Conservation (phyloP, 2,329 filamentous ascomycete species). For the Chaetomiaceae sp. region DNA sequence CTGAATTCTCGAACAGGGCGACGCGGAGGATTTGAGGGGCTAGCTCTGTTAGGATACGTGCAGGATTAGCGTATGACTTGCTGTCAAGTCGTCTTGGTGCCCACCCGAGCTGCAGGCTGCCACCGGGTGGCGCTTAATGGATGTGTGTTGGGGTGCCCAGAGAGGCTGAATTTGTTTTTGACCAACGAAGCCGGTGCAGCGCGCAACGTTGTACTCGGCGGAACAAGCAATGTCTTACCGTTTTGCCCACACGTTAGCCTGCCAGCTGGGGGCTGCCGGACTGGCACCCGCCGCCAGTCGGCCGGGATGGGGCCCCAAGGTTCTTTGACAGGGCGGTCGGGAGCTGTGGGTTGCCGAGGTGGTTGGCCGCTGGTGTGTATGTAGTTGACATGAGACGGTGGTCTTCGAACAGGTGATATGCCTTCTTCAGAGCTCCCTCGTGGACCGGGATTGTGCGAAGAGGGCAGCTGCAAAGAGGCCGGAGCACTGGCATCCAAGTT, state of each 20-base stretch:
- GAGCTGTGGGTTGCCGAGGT: too few species aligned
- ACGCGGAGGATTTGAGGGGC: slow-evolving; percentile 3
- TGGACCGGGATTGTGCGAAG: too few species aligned
- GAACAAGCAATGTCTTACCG: background rate
- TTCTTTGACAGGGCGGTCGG: too few species aligned
- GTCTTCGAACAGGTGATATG: too few species aligned
- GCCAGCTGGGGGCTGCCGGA: background rate
- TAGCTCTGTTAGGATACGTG: background rate
- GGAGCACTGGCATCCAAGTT: too few species aligned
- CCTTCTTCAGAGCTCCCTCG: too few species aligned
- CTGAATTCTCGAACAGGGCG: background rate
- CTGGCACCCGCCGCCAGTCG: too few species aligned
- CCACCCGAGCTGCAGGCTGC: background rate
- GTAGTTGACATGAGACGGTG: too few species aligned
- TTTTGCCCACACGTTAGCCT: background rate
- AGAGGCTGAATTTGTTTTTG: background rate
- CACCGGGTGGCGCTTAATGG: background rate
- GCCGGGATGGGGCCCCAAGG: too few species aligned
- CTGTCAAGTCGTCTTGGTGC: slow-evolving; percentile 10
- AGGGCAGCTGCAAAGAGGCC: too few species aligned
- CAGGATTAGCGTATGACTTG: background rate
- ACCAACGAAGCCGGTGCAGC: slow-evolving; percentile 1
- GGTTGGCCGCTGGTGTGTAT: too few species aligned
- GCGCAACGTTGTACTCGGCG: slow-evolving; percentile 6
- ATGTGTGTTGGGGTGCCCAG: too few species aligned